Percentiles rank a stretch among this genome's conserved stretches.
Conservation (phyloP, 2,329 filamentous ascomycete genomes). For the Penicillium sp. region DNA sequence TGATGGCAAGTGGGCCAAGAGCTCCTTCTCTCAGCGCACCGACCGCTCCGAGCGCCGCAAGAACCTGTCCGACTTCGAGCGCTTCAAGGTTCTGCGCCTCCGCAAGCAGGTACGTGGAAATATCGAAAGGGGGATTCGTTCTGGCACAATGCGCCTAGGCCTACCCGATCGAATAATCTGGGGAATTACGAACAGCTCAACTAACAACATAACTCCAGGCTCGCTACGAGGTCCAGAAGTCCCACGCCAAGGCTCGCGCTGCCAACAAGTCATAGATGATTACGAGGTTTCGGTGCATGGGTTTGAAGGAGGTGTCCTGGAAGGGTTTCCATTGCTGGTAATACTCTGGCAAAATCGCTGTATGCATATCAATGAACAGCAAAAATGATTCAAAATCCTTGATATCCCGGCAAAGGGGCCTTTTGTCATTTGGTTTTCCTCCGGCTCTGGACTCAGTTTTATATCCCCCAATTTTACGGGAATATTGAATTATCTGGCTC, state of each 20-base stretch:
- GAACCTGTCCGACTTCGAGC: slow-evolving; percentile 95
- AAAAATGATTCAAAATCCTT: slow-evolving; percentile 46
- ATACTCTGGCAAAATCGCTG: slow-evolving; percentile 42
- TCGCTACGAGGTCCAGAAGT: slow-evolving; percentile 97
- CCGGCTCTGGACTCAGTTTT: slow-evolving; percentile 21
- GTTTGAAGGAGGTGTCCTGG: slow-evolving; percentile 45
- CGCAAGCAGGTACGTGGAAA: slow-evolving; percentile 84
- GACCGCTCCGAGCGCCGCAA: slow-evolving; percentile 81
- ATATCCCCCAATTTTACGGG: slow-evolving; percentile 14
- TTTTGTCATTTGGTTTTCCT: slow-evolving; percentile 23
- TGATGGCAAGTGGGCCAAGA: slow-evolving; percentile 89
- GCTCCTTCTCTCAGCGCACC: slow-evolving; percentile 92
- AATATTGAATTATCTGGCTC: slow-evolving; percentile 8
- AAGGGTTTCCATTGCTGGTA: slow-evolving; percentile 41
- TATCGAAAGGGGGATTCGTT: not conserved
- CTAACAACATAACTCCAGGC: slow-evolving; percentile 47
- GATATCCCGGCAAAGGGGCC: slow-evolving; percentile 38
- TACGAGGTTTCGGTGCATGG: slow-evolving; percentile 44
- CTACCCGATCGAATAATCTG: not conserved
- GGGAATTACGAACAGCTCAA: slow-evolving; percentile 12
- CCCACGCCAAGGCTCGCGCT: slow-evolving; percentile 85
- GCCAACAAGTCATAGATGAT: slow-evolving; percentile 63
- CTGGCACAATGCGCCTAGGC: slow-evolving; percentile 1
- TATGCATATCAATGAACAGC: slow-evolving; percentile 44
- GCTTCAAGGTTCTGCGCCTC: slow-evolving; percentile 99